A percentile compares a stretch with the other conserved stretches of the same genome.
These are phyloP conservation scores for Dittrichia graveolens DNA, from an alignment of 129 eudicot genomes.

Conservation along the genomic window DNA sequence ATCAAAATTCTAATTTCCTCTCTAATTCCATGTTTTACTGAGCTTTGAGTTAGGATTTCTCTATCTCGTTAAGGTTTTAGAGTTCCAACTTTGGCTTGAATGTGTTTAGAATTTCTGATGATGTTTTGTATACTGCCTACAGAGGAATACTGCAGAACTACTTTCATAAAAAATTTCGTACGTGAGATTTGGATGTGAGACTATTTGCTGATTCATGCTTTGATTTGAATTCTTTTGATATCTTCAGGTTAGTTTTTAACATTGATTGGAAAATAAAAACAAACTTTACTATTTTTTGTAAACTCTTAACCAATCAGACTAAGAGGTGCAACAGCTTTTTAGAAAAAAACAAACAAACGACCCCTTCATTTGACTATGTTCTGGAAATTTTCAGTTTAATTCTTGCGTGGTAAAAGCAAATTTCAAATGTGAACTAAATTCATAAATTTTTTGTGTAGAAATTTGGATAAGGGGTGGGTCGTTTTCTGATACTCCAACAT, in stretches of 20 bases:
- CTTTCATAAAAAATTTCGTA: neutral
- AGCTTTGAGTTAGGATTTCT: neutral
- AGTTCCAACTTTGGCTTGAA: constrained; percentile 7
- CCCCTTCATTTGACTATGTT: neutral
- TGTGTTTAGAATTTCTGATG: neutral
- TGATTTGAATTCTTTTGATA: constrained; percentile 6
- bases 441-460: neutral
- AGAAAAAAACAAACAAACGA: too few relatives aligned
- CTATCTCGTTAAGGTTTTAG: neutral
- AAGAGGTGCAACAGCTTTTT: too few relatives aligned
- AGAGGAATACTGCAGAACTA: neutral
- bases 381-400: neutral
- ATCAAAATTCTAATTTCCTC: neutral
- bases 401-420: constrained; percentile 2
- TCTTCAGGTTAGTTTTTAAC: neutral
- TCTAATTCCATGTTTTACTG: constrained; percentile 12
- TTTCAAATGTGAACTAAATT: neutral
- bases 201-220: neutral
- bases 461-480: constrained; percentile 7
- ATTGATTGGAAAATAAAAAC: neutral
- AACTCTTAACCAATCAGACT: too few relatives aligned
- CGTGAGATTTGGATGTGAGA: constrained; percentile 12
- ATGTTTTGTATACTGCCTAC: neutral
- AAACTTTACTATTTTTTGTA: too few relatives aligned
- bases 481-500: neutral